These are phyloP conservation scores for Termitomyces sp. DNA, from an alignment of 768 basidiomycete species.

Conservation along the genomic window DNA sequence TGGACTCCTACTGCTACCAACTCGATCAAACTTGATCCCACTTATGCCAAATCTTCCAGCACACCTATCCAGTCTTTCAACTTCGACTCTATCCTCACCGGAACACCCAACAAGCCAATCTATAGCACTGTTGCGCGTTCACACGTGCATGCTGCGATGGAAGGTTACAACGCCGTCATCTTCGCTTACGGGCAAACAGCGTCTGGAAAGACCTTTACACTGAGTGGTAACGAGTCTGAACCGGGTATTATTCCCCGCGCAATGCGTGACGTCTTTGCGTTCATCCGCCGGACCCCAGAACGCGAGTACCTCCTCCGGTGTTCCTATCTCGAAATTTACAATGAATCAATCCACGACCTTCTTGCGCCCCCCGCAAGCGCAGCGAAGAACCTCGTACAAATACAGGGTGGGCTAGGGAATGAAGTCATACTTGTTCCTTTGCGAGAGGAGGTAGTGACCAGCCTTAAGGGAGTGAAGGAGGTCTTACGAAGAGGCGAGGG, in stretches of 20 bases:
- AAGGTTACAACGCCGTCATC: constrained; percentile 93
- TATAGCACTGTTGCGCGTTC: constrained; percentile 74
- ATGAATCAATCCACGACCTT: constrained; percentile 84
- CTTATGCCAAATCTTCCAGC: constrained; percentile 43
- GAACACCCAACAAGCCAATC: constrained; percentile 74
- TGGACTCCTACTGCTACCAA: constrained; percentile 51
- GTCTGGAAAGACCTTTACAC: constrained; percentile 55
- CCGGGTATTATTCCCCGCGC: constrained; percentile 95
- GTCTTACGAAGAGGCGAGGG: constrained; percentile 85
- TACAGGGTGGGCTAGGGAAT: constrained; percentile 60
- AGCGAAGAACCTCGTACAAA: constrained; percentile 61
- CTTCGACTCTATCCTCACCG: constrained; percentile 76
- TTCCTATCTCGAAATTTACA: constrained; percentile 97
- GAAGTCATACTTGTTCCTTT: constrained; percentile 71
- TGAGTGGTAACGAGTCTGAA: constrained; percentile 76
- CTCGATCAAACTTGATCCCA: constrained; percentile 59
- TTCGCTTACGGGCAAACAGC: constrained; percentile 94
- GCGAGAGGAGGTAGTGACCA: constrained; percentile 91
- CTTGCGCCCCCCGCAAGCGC: constrained; percentile 65
- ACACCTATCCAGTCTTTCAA: constrained; percentile 41
- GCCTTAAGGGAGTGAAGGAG: constrained; percentile 79
- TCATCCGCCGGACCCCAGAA: constrained; percentile 70
- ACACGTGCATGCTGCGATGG: constrained; percentile 91
- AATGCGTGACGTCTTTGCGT: constrained; percentile 87
- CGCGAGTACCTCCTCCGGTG: constrained; percentile 94